These are phyloP conservation scores for Sanghuangporus weigelae DNA, from an alignment of 1,284 basidiomycete species.

Conservation along the genomic window DNA sequence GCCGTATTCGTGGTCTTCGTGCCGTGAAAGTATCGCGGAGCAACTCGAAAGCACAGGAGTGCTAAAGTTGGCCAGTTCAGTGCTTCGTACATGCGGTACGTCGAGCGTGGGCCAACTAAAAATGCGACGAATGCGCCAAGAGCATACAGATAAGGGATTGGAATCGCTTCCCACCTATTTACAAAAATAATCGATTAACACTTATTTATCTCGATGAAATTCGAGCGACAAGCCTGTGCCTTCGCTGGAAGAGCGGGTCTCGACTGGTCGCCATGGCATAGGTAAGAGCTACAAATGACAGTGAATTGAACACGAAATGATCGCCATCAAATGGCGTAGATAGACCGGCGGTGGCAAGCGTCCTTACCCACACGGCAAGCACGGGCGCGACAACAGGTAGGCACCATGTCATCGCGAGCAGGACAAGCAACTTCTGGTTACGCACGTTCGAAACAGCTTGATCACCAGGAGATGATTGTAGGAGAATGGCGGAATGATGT, in stretches of 20 bases:
- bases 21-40: not conserved
- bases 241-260: constrained; percentile 11
- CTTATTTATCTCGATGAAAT: not conserved
- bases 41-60: constrained; percentile 13
- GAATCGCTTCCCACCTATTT: constrained; percentile 2
- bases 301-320: constrained; percentile 64
- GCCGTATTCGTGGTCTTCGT: not conserved
- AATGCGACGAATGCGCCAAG: constrained; percentile 15
- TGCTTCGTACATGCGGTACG: constrained; percentile 20
- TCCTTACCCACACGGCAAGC: constrained; percentile 87
- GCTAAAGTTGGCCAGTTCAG: constrained; percentile 22
- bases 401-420: constrained; percentile 80
- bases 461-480: not conserved
- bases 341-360: constrained; percentile 67
- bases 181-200: not conserved
- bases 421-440: constrained; percentile 53
- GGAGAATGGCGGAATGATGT: constrained; percentile 45
- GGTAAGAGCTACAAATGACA: constrained; percentile 57
- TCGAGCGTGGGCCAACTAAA: constrained; percentile 19
- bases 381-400: constrained; percentile 78
- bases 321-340: constrained; percentile 74
- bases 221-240: not conserved
- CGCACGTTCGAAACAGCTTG: constrained; percentile 28
- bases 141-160: constrained; percentile 13
- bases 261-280: constrained; percentile 21